Base-by-base conservation (phyloP, 768 basidiomycete genomes). In the Naganishia antarctica region DNA sequence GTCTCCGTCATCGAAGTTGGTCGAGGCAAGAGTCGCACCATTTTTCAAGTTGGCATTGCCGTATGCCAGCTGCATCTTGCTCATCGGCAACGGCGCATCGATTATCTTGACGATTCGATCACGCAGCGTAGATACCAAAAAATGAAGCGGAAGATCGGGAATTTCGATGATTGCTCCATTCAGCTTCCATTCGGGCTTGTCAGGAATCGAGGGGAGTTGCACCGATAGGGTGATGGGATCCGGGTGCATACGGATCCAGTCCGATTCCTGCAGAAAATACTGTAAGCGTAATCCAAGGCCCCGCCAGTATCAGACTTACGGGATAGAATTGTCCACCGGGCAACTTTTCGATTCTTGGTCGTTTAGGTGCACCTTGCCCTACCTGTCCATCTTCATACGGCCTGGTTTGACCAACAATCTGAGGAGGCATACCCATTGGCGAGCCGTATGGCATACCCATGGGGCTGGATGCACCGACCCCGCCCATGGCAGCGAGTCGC, bases 1-100 rank as follows among this genome's bases (percentile, higher is more conserved):
- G 75, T 97, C 93, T 71, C 92, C 92, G 68, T 94, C 90, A 77
- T 93, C 91, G 69, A 97, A 74, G 75, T 97, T 97, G 71, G 89
- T 88, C 68, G 81, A 83, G 26, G 90, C 92, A 70, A 97, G 85
- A 67, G 90, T 87, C 65, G 84, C 86, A 60, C 83, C 82, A 76
- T 96, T 96, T 62, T 88, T 90, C 69, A 97, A 82, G 83, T 90
- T 88, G 79, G 90, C 91, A 44, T 86, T 86, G 67, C 81, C 78
- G 75, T 88, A 91, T 32, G 87, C 86, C 66, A 97, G 76, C 70
- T 89, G 81, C 71, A 96, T 87, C 65, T 84, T 84, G 40, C 87
- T 87, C n/a, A 87, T 84, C 11, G 90, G 82, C 32, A 93, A 80
- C n/a, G 83, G 81, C 73, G 87, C 89, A 62, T 87, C 89, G 25